These are phyloP conservation scores for Coemansia sp. DNA, from an alignment of 192 early-diverging fungal genomes.

Conservation along the genomic window DNA sequence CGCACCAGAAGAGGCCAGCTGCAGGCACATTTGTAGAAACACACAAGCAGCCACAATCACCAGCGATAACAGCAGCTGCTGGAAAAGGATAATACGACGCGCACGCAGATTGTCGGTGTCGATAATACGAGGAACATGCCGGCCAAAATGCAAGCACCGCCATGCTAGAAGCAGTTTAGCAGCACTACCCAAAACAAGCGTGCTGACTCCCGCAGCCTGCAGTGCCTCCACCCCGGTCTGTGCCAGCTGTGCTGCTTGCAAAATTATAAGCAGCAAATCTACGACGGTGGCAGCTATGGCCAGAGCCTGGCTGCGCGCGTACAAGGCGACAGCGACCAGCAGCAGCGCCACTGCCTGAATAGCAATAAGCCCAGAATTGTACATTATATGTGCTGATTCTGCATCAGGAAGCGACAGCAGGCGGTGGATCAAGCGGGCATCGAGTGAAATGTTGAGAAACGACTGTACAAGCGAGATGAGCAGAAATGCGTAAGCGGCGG, in stretches of 20 bases:
- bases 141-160: slow-evolving; percentile 49
- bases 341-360: slow-evolving; percentile 26
- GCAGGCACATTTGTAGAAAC: slow-evolving; percentile 46
- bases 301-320: slow-evolving; percentile 28
- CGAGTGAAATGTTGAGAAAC: slow-evolving; percentile 21
- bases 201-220: slow-evolving; percentile 21
- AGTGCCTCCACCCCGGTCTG: slow-evolving; percentile 18
- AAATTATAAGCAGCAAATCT: slow-evolving; percentile 26
- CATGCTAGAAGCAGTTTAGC: slow-evolving; percentile 27
- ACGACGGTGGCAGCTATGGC: slow-evolving; percentile 26
- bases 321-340: slow-evolving; percentile 17
- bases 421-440: slow-evolving; percentile 19
- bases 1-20: slow-evolving; percentile 51
- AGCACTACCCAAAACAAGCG: slow-evolving; percentile 16
- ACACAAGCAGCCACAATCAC: slow-evolving; percentile 29
- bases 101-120: slow-evolving; percentile 42
- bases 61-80: slow-evolving; percentile 38
- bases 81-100: slow-evolving; percentile 48
- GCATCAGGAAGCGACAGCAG: background rate
- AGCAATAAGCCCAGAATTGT: slow-evolving; percentile 29
- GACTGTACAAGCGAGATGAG: slow-evolving; percentile 18
- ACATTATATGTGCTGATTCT: slow-evolving; percentile 23
- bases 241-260: slow-evolving; percentile 22
- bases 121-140: slow-evolving; percentile 49
- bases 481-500: slow-evolving; percentile 17